Evolutionary conservation across 306 rosid genomes (phyloP), one percentile per base, ranked within the genome.

Genomic region (Citrullus colocynthis): DNA sequence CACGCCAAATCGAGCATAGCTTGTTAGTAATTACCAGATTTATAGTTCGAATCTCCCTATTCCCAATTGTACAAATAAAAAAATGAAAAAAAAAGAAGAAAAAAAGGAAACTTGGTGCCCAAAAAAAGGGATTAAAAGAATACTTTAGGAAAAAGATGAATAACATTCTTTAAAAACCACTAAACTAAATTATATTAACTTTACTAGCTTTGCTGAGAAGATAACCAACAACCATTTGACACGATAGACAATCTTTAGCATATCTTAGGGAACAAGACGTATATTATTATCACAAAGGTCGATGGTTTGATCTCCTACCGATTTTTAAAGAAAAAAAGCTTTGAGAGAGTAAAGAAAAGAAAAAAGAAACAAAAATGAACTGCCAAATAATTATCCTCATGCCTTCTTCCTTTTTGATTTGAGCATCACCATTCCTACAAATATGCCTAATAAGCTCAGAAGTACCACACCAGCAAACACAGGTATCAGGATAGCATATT

Each of bases 331-430:
- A 3, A 1, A 32, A 32, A 32, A 32, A 30, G 14, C n/a, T 13
- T 21, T 21, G 42, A 34, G 7, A 37, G 24, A 36, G 24, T 36
- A 34, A 12, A 11, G 57, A 62, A 58, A 17, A 39, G 10, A 11
- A 39, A 10, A 9, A 72, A 34, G n/a, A 4, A 52, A 32, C 36
- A 32, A 32, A 32, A 32, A 32, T 32, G 2, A 11, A 6, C 9
- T 21, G 10, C 41, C 45, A n/a, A 34, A 14, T 36, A 57, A 63
- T 6, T 24, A 9, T 28, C 60, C 70, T 86, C 84, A 92, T 7
- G 91, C 95, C 77, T 82, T 89, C 97, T 95, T 95, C 88, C 80
- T 95, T 78, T 92, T 92, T 80, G 98, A 89, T 91, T 95, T 95
- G 77, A 95, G 96, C 93, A 95, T 92, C 79, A 95, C 97, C 4